Evolutionary conservation across 2,329 filamentous ascomycete genomes (phyloP), one percentile per base, ranked within the genome.

Genomic region (Emericellopsis atlantica): DNA sequence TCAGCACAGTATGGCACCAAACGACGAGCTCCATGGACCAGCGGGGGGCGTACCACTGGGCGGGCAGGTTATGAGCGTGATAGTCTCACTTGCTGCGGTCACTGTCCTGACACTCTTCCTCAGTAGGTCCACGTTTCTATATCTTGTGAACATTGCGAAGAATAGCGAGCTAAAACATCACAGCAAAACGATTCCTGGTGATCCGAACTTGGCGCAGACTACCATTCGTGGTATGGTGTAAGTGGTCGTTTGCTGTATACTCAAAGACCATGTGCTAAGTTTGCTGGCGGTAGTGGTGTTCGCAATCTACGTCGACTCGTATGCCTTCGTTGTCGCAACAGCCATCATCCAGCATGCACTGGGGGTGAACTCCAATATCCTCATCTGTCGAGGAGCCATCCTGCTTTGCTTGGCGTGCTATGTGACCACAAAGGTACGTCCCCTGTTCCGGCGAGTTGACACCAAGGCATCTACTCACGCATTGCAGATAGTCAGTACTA

Each of bases 361-460:
- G 42, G 73, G 74, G 1, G 61, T 80, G 39, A 72, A 77, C 45
- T 63, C 60, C 14, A 72, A 64, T 18, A 48, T 59, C 4, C 49
- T 53, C 2, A 61, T 74, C 5, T 82, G 77, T 51, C 67, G 74
- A 36, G 66, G 69, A 6, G 73, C 74, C 6, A 76, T 81, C 33
- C 46, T 80, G 6, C 59, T 81, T 1, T 81, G 77, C 51, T 61
- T 81, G 2, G 57, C 69, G 6, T 80, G 70, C 47, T 81, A 81
- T 49, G 64, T 81, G 40, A 74, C 72, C 2, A 78, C 76, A 3
- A 81, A 82, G 60, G 70, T 79, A 21, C 18, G 18, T 21, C 18
- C 18, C 18, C 18, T 21, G 18, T 21, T 21, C 18, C 18, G 5
- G 18, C 18, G 18, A 21, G 18, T 21, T 21, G 18, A 21, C 3